Percentiles rank a stretch among this genome's conserved stretches.
Evolutionary conservation across 345 rosid genomes (phyloP).

Genomic region (Physaria fendleri): DNA sequence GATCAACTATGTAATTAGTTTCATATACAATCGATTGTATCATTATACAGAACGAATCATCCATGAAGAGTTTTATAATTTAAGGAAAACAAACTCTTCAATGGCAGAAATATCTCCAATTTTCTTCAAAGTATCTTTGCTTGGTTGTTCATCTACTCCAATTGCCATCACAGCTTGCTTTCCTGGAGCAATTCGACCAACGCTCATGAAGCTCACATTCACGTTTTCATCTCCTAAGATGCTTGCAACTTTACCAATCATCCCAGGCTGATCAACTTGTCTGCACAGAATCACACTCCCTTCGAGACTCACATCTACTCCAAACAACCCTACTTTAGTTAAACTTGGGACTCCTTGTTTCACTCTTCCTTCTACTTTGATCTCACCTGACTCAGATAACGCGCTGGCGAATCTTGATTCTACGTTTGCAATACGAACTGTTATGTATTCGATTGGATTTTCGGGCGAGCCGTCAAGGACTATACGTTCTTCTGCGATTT

Average conservation of each 20-base stretch:
- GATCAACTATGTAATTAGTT: conserved; percentile 10
- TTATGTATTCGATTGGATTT: conserved; percentile 54
- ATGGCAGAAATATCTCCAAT: conserved; percentile 48
- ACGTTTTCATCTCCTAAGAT: conserved; percentile 58
- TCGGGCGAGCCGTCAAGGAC: conserved; percentile 52
- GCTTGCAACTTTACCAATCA: conserved; percentile 59
- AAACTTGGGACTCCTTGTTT: conserved; percentile 62
- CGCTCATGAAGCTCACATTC: conserved; percentile 69
- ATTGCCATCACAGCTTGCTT: conserved; percentile 72
- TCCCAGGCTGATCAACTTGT: conserved; percentile 69
- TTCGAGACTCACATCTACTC: conserved; percentile 77
- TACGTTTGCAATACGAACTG: conserved; percentile 57
- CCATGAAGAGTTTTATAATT: conserved; percentile 26
- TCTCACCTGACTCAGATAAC: conserved; percentile 48
- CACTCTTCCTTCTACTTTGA: conserved; percentile 57
- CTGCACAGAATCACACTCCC: conserved; percentile 61
- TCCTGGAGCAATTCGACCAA: conserved; percentile 43
- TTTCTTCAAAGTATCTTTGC: conserved; percentile 38
- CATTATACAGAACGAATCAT: conserved; percentile 17
- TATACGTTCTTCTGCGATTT: conserved; percentile 45
- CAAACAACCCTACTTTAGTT: conserved; percentile 56
- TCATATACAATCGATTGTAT: conserved; percentile 22
- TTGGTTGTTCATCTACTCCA: conserved; percentile 68
- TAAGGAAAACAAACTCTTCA: conserved; percentile 60
- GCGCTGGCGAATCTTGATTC: conserved; percentile 70